phyloP scores from a whole-genome alignment of 2,329 filamentous ascomycete species.

The Fusarium guadeloupense region DNA sequence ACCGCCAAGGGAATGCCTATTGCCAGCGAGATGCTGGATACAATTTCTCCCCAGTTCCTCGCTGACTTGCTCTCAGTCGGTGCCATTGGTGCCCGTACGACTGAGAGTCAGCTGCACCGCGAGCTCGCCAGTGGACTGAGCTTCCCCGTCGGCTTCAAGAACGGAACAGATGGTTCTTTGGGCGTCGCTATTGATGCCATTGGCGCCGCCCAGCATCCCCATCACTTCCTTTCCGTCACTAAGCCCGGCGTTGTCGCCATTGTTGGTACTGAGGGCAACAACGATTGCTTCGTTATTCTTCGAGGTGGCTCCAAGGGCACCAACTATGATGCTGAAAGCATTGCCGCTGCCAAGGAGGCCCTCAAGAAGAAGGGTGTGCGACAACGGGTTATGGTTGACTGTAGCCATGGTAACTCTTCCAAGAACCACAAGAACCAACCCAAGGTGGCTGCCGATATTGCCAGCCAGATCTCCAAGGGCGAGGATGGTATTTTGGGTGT shows the following conservation, averaged over 20 bases:
- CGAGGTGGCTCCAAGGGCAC: slow-evolving; percentile 92
- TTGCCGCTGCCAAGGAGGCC: slow-evolving; percentile 82
- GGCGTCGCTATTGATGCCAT: slow-evolving; percentile 95
- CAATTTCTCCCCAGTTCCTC: slow-evolving; percentile 96
- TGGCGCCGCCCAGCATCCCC: slow-evolving; percentile 87
- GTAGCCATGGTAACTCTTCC: slow-evolving; percentile 93
- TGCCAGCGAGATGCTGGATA: slow-evolving; percentile 97
- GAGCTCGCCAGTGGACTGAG: slow-evolving; percentile 93
- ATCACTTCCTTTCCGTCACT: slow-evolving; percentile 97
- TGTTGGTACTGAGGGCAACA: slow-evolving; percentile 92
- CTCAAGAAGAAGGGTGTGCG: slow-evolving; percentile 77
- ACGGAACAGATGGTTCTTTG: slow-evolving; percentile 92
- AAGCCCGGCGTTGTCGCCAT: slow-evolving; percentile 96
- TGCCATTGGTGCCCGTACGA: slow-evolving; percentile 94
- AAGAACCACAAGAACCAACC: slow-evolving; percentile 99
- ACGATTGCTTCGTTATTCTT: slow-evolving; percentile 96
- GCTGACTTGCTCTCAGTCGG: slow-evolving; percentile 92
- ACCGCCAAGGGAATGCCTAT: slow-evolving; percentile 94
- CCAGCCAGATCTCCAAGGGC: slow-evolving; percentile 84
- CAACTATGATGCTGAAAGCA: slow-evolving; percentile 89
- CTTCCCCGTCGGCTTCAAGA: slow-evolving; percentile 99
- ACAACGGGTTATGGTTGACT: slow-evolving; percentile 93
- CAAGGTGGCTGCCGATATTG: slow-evolving; percentile 84
- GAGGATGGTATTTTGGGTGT: slow-evolving; percentile 93
- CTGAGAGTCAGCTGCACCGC: slow-evolving; percentile 93